Evolutionary conservation across 257 asterid species (phyloP).

Genomic region (Cynanchum wilfordii): DNA sequence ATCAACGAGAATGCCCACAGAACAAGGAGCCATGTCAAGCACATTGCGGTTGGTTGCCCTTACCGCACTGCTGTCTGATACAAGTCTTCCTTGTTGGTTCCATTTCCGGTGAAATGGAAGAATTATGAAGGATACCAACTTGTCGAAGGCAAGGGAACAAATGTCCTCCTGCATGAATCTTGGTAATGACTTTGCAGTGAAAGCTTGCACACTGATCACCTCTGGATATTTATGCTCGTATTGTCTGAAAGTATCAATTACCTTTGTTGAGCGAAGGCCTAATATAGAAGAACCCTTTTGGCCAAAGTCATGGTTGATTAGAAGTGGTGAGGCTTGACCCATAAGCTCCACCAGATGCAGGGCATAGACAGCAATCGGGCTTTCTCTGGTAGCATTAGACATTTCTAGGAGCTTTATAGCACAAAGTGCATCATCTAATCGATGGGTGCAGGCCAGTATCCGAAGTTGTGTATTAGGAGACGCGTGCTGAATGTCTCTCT

Average conservation of each 20-base stretch:
- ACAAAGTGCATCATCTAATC: constrained; percentile 51
- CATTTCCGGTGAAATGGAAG: constrained; percentile 78
- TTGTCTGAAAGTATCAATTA: constrained; percentile 38
- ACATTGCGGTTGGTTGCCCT: constrained; percentile 18
- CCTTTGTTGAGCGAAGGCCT: constrained; percentile 48
- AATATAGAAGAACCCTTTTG: constrained; percentile 41
- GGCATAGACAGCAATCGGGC: constrained; percentile 49
- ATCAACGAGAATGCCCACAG: constrained; percentile 23
- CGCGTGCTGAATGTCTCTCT: constrained; percentile 57
- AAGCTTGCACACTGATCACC: constrained; percentile 36
- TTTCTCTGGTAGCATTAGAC: constrained; percentile 48
- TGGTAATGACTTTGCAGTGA: constrained; percentile 58
- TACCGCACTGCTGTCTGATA: constrained; percentile 28
- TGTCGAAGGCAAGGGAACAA: constrained; percentile 62
- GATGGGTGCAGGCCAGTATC: constrained; percentile 46
- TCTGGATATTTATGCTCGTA: constrained; percentile 44
- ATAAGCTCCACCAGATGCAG: constrained; percentile 67
- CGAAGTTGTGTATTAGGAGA: constrained; percentile 49
- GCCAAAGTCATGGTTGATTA: constrained; percentile 67
- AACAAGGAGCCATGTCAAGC: constrained; percentile 20
- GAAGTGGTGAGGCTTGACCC: constrained; percentile 57
- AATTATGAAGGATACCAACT: constrained; percentile 47
- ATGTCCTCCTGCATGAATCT: constrained; percentile 78
- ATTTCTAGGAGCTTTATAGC: constrained; percentile 40
- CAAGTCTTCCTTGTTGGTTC: constrained; percentile 72